A percentile compares a stretch with the other conserved stretches of the same genome.
Conservation (phyloP, 495 filamentous ascomycete genomes). For the Ascobolus immersus region DNA sequence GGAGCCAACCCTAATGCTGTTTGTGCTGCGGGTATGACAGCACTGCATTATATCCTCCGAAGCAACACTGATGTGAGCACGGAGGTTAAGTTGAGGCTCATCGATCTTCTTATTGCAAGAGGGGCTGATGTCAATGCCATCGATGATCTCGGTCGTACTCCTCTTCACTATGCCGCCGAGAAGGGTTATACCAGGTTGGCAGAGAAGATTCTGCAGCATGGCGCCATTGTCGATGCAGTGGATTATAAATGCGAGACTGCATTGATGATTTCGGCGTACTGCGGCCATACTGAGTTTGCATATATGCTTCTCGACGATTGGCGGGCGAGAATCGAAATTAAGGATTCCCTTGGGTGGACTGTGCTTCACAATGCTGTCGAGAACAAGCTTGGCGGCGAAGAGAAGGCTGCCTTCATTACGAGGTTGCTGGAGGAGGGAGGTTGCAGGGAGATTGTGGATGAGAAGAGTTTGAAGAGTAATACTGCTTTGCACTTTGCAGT, state of each 20-base stretch:
- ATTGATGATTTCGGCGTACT: not conserved
- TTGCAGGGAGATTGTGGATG: no score
- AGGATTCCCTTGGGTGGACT: no score
- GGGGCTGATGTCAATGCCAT: conserved; percentile 5
- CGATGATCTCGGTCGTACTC: conserved; percentile 3
- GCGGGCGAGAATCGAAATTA: not conserved
- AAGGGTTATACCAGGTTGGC: no score
- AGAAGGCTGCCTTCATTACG: no score
- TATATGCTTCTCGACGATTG: not conserved
- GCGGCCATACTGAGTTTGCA: not conserved
- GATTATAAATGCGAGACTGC: not conserved
- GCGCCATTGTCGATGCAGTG: not conserved
- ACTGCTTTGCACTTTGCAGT: no score
- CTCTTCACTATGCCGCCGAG: conserved; percentile 9
- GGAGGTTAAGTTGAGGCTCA: conserved; percentile 1
- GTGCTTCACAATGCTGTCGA: no score
- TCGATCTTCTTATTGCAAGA: conserved; percentile 4
- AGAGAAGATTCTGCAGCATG: no score
- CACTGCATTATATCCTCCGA: no score
- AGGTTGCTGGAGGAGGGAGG: no score
- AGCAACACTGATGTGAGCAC: conserved; percentile 5
- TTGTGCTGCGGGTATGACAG: conserved; percentile 5
- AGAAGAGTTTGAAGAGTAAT: no score
- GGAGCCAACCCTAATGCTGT: conserved; percentile 3
- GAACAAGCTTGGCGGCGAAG: no score